These are phyloP conservation scores for Colletotrichum falcatum DNA, from an alignment of 2,329 filamentous ascomycete species.

Conservation along the genomic window DNA sequence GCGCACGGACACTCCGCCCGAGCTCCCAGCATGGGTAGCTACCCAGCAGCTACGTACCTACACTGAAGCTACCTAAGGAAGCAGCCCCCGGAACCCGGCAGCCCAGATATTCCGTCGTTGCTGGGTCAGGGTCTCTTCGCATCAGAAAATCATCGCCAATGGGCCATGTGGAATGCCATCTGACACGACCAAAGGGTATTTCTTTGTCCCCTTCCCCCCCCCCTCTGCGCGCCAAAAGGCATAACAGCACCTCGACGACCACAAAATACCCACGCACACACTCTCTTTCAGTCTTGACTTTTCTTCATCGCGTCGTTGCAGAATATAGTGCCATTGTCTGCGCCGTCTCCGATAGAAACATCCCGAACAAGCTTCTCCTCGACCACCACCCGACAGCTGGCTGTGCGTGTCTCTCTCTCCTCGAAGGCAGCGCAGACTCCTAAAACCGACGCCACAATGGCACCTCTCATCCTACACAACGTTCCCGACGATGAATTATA, in stretches of 20 bases:
- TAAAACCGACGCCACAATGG: conserved; percentile 60
- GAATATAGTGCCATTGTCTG: neutral
- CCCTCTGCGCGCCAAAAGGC: conserved; percentile 23
- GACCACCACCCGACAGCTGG: conserved; percentile 9
- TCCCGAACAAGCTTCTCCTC: conserved; percentile 7
- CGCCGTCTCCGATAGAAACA: conserved; percentile 4
- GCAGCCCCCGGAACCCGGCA: conserved; percentile 6
- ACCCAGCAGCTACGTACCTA: too few relatives aligned
- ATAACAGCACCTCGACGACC: conserved; percentile 33
- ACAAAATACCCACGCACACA: neutral
- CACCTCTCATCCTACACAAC: conserved; percentile 75
- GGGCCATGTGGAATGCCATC: neutral
- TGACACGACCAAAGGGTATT: conserved; percentile 20
- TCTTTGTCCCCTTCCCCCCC: conserved; percentile 4
- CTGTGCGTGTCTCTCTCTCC: neutral
- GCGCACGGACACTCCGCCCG: neutral
- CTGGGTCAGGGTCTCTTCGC: conserved; percentile 37
- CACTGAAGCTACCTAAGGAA: too few relatives aligned
- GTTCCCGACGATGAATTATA: conserved; percentile 77
- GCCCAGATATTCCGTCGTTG: conserved; percentile 28
- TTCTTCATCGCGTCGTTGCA: neutral
- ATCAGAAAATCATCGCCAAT: conserved; percentile 34
- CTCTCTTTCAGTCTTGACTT: neutral
- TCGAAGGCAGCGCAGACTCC: conserved; percentile 15
- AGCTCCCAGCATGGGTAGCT: neutral